A percentile compares a stretch with the other conserved stretches of the same genome.
Evolutionary conservation across 2,329 filamentous ascomycete species (phyloP).

Genomic region (Penicillium vulpinum): DNA sequence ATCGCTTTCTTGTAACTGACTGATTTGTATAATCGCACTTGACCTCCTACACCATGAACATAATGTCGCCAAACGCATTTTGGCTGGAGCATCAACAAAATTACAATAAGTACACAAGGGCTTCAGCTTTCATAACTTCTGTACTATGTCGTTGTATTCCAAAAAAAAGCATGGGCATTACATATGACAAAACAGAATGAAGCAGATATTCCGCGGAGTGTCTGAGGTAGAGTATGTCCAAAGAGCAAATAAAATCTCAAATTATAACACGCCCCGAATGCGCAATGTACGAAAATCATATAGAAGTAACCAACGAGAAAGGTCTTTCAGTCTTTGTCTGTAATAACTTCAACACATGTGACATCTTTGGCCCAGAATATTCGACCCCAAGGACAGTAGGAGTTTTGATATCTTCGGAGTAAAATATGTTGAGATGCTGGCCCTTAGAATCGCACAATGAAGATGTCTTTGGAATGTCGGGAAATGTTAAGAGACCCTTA

Average conservation of each 20-base stretch:
- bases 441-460: neutral
- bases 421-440: constrained; percentile 16
- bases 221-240: neutral
- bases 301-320: neutral
- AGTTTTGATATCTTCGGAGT: constrained; percentile 17
- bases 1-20: neutral
- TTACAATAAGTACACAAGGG: neutral
- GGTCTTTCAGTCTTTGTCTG: constrained; percentile 3
- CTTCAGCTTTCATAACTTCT: neutral
- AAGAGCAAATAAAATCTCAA: neutral
- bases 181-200: neutral
- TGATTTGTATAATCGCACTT: neutral
- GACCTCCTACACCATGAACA: neutral
- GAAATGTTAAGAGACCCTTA: constrained; percentile 21
- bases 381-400: constrained; percentile 22
- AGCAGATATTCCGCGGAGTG: neutral
- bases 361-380: constrained; percentile 23
- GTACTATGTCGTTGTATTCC: neutral
- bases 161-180: neutral
- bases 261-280: neutral
- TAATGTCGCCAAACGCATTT: neutral
- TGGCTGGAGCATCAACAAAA: no score
- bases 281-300: neutral
- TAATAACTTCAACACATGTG: constrained; percentile 17
- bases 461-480: constrained; percentile 16